A percentile compares a stretch with the other conserved stretches of the same genome.
Conservation (phyloP, 768 basidiomycete species). For the Filobasidium wieringae region DNA sequence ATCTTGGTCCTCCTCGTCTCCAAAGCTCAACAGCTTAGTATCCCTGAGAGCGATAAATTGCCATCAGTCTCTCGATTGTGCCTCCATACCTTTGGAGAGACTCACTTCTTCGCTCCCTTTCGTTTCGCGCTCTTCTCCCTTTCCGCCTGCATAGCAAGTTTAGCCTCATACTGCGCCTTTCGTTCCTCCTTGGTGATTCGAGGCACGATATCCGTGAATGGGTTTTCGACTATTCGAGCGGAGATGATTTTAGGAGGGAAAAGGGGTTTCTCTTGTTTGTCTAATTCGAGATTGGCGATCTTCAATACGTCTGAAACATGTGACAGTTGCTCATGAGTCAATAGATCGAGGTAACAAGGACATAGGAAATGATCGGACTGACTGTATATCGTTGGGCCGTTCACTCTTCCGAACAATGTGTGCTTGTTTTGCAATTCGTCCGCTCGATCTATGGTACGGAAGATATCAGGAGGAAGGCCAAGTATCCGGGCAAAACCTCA, state of each 20-base stretch:
- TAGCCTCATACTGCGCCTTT: constrained; percentile 65
- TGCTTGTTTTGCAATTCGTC: constrained; percentile 90
- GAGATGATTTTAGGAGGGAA: constrained; percentile 81
- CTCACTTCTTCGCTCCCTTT: constrained; percentile 79
- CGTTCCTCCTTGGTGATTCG: constrained; percentile 92
- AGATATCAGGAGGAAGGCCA: background rate
- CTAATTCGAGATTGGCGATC: constrained; percentile 63
- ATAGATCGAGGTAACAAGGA: background rate
- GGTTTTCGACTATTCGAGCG: constrained; percentile 77
- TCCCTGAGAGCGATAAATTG: constrained; percentile 48
- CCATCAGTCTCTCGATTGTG: background rate
- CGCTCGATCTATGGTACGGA: constrained; percentile 56
- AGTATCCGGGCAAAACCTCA: background rate
- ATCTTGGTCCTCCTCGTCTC: constrained; percentile 55
- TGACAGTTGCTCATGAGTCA: background rate
- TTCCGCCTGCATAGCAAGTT: constrained; percentile 28
- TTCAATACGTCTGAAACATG: constrained; percentile 65
- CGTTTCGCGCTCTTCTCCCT: constrained; percentile 38
- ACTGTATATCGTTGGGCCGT: constrained; percentile 38
- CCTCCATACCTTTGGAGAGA: constrained; percentile 8
- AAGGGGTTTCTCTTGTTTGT: constrained; percentile 31
- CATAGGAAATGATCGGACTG: no score
- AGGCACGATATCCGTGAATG: constrained; percentile 87
- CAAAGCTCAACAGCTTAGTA: constrained; percentile 79
- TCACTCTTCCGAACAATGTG: constrained; percentile 74